These are phyloP conservation scores for Xylaria sp. DNA, from an alignment of 2,329 filamentous ascomycete genomes.

Conservation along the genomic window DNA sequence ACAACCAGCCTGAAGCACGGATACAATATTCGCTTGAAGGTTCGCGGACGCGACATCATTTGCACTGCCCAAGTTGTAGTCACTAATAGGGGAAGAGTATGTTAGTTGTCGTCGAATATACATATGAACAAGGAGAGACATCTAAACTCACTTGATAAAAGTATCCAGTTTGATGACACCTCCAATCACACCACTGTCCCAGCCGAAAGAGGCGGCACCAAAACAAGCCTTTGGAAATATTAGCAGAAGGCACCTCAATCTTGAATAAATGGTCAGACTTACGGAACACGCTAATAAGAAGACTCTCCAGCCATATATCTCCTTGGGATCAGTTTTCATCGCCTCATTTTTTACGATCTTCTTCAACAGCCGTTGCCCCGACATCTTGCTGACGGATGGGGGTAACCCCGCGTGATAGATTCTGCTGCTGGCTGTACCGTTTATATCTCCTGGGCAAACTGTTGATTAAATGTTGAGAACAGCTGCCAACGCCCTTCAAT, in stretches of 20 bases:
- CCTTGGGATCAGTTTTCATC: conserved; percentile 71
- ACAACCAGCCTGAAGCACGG: conserved; percentile 59
- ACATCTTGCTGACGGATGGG: conserved; percentile 39
- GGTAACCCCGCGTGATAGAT: conserved; percentile 9
- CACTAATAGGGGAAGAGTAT: conserved; percentile 49
- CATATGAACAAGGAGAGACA: not conserved
- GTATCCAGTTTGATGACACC: conserved; percentile 69
- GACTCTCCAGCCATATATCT: conserved; percentile 77
- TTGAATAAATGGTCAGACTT: conserved; percentile 35
- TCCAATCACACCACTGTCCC: conserved; percentile 72
- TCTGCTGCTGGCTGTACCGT: conserved; percentile 5
- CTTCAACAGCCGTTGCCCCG: conserved; percentile 45
- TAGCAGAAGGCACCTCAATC: conserved; percentile 18
- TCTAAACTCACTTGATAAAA: conserved; percentile 61
- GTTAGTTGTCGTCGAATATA: conserved; percentile 28
- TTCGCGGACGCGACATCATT: conserved; percentile 60
- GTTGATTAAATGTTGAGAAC: not conserved
- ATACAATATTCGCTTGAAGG: conserved; percentile 72
- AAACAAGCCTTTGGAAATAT: conserved; percentile 52
- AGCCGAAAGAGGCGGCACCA: conserved; percentile 68
- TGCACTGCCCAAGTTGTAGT: conserved; percentile 61
- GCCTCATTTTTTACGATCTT: conserved; percentile 67
- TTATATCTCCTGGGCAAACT: conserved; percentile 11
- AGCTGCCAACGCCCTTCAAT: conserved; percentile 3
- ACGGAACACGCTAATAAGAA: conserved; percentile 70